Evolutionary conservation across 192 early-diverging fungal genomes (phyloP).

Genomic region (Tieghemiomyces parasiticus): DNA sequence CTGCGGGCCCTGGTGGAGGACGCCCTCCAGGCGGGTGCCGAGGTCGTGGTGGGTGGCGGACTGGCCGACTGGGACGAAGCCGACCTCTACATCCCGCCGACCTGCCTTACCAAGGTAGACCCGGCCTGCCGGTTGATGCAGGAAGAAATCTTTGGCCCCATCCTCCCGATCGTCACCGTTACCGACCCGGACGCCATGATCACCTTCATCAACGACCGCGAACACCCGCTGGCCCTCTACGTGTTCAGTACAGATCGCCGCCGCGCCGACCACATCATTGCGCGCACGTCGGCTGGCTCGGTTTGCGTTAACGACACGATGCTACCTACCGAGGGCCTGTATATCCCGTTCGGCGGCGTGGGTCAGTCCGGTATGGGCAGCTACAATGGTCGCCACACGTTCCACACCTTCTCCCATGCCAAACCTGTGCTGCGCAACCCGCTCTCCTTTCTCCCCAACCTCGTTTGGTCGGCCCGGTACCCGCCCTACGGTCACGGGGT

Average conservation of each 20-base stretch:
- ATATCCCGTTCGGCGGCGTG: conserved; percentile 79
- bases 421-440: conserved; percentile 36
- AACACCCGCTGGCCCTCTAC: conserved; percentile 71
- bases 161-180: conserved; percentile 64
- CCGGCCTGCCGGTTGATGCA: conserved; percentile 48
- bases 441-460: conserved; percentile 20
- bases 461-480: conserved; percentile 18
- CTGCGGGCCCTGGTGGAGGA: conserved; percentile 34
- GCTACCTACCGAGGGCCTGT: conserved; percentile 33
- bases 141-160: conserved; percentile 85
- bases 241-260: conserved; percentile 40
- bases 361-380: conserved; percentile 73
- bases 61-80: conserved; percentile 33
- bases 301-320: conserved; percentile 68
- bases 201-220: conserved; percentile 38
- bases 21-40: too few relatives aligned
- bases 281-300: conserved; percentile 57
- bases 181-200: conserved; percentile 48
- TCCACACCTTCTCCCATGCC: conserved; percentile 67
- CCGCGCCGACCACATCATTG: conserved; percentile 38
- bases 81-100: conserved; percentile 67
- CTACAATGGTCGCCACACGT: conserved; percentile 67
- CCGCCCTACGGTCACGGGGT: conserved; percentile 17
- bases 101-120: conserved; percentile 57
- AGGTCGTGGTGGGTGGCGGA: conserved; percentile 27